Percentiles rank a stretch among this genome's conserved stretches.
phyloP scores from a whole-genome alignment of 2,329 filamentous ascomycete genomes.

The Aspergillus costaricaensis region DNA sequence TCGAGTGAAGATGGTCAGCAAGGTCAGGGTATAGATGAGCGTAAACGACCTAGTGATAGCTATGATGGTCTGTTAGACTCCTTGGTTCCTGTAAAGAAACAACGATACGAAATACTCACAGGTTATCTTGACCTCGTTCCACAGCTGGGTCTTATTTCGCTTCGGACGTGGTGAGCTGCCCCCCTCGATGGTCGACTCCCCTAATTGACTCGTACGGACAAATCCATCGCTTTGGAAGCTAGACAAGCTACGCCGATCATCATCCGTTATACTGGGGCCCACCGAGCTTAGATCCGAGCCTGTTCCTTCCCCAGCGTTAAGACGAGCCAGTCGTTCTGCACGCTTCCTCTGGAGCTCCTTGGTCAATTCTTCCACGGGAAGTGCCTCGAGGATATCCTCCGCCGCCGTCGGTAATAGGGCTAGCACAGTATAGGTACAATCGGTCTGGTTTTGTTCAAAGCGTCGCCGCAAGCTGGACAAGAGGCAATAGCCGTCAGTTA shows the following conservation, averaged over 20 bases:
- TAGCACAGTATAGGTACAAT: constrained; percentile 97
- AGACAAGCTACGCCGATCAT: constrained; percentile 75
- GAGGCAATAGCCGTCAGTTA: constrained; percentile 14
- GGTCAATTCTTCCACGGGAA: constrained; percentile 90
- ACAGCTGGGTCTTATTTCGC: constrained; percentile 88
- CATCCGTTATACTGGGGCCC: constrained; percentile 72
- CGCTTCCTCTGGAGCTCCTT: constrained; percentile 95
- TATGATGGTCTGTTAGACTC: constrained; percentile 39
- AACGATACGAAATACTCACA: constrained; percentile 55
- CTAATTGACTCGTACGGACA: constrained; percentile 77
- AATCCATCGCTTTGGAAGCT: constrained; percentile 81
- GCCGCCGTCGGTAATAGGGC: constrained; percentile 90
- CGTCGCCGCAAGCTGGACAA: constrained; percentile 76
- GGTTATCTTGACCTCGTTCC: constrained; percentile 96
- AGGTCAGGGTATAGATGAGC: constrained; percentile 83
- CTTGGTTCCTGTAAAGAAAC: background rate
- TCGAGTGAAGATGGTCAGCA: constrained; percentile 87
- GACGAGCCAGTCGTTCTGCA: constrained; percentile 66
- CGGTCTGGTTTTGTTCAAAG: constrained; percentile 98
- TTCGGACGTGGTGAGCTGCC: constrained; percentile 55
- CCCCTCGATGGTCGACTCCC: constrained; percentile 56
- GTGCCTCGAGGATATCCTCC: constrained; percentile 79
- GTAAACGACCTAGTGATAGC: constrained; percentile 90
- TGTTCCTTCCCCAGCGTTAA: constrained; percentile 56
- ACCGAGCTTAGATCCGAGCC: constrained; percentile 59